These are phyloP conservation scores for Globisporangium paroecandrum DNA, from an alignment of 352 stramenopile species.

Conservation along the genomic window DNA sequence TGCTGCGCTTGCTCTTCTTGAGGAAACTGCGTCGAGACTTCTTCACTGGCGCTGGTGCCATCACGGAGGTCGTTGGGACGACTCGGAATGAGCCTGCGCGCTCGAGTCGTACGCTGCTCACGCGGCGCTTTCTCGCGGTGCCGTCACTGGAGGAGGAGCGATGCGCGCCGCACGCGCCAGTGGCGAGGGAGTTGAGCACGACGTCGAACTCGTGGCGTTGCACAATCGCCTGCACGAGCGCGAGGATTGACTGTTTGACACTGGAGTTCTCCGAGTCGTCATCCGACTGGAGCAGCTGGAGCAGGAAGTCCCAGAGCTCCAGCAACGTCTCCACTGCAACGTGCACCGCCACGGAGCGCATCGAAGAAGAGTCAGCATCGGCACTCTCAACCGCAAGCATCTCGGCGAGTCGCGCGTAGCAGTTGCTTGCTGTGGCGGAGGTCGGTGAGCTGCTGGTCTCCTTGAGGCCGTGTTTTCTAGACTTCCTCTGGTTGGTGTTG, in stretches of 20 bases:
- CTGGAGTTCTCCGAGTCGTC: constrained; percentile 21
- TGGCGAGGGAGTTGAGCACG: constrained; percentile 43
- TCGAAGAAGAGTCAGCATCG: neutral
- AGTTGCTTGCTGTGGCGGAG: constrained; percentile 17
- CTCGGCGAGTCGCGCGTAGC: constrained; percentile 15
- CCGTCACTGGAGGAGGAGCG: constrained; percentile 15
- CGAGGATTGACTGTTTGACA: constrained; percentile 22
- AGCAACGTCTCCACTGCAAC: constrained; percentile 29
- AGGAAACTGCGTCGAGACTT: constrained; percentile 17
- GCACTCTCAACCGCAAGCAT: constrained; percentile 25
- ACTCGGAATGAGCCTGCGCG: constrained; percentile 14
- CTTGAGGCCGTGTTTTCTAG: constrained; percentile 1
- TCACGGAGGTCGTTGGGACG: constrained; percentile 5
- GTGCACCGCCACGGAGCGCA: constrained; percentile 24
- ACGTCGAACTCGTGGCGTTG: constrained; percentile 56
- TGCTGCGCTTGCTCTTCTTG: constrained; percentile 23
- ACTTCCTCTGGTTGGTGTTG: constrained; percentile 6
- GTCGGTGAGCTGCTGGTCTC: constrained; percentile 18
- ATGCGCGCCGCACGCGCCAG: constrained; percentile 48
- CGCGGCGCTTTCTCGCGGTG: constrained; percentile 18
- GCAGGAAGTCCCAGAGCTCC: constrained; percentile 53
- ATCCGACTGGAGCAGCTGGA: constrained; percentile 35
- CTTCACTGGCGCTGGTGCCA: constrained; percentile 13
- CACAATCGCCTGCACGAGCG: constrained; percentile 39
- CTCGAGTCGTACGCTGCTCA: constrained; percentile 19